Evolutionary conservation across 2,329 filamentous ascomycete genomes (phyloP), one percentile per base, ranked within the genome.

Genomic region (Apiospora phragmitis): DNA sequence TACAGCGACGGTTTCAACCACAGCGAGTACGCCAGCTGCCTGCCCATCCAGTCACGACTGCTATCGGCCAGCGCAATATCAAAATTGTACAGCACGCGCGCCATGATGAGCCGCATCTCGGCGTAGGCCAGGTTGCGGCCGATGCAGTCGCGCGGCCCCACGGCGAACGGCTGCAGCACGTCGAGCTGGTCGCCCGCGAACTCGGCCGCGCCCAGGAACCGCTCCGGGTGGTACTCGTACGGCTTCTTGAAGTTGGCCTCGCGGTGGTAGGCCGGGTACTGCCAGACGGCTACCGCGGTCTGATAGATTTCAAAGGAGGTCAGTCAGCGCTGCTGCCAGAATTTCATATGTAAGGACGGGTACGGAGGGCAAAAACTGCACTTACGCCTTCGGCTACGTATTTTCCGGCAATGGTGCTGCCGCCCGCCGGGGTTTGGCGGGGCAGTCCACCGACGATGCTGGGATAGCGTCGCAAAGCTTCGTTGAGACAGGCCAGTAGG

Each of bases 171-270:
- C 70, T 71, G 71, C 24, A 69, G 29, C 32, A 49, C 68, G 29
- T 71, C 65, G 7, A 32, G 35, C 21, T 65, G 35, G 45, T 72
- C 71, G 51, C 69, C 49, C 21, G 51, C 65, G 24, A 68, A 72
- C 29, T 65, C 42, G 14, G 47, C 12, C 35, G 70, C 70, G 24
- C 68, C 71, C 16, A 72, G 65, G 21, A 49, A 72, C 18, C 71
- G 69, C 41, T 71, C 71, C 11, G 70, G 70, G 35, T 78, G 79
- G 74, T 83, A 89, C 0, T 74, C 75, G 38, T 83, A 77, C 0
- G 87, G 83, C 1, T 85, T 79, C 14, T 78, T 79, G 75, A 87
- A 89, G 73, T 85, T 80, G 11, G 77, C 74, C 2, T 81, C 78
- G 68, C 82, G 83, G 72, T 83, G 82, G 73, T 68, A 68, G 21